Evolutionary conservation across 352 stramenopile species (phyloP), one percentile per base, ranked within the genome.

Genomic region (Phytopythium chamaehyphon): DNA sequence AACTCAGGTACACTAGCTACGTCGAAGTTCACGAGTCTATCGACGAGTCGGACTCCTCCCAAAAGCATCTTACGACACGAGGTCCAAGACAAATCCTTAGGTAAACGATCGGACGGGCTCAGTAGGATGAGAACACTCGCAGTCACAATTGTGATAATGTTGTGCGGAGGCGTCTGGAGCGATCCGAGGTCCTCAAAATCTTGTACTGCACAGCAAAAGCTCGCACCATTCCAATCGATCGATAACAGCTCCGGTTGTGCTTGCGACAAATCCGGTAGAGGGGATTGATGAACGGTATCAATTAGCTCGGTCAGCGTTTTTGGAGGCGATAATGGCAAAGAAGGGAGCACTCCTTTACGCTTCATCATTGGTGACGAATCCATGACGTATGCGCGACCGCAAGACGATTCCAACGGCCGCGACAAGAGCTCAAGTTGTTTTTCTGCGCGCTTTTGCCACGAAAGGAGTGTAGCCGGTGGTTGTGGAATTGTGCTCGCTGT

Each of bases 341-440:
- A 78, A 28, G 80, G 80, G 28, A 88, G 45, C 19, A 83, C 69
- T 1, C 76, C 76, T 39, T 83, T 83, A 37, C 76, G 72, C 59
- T 88, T 88, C 73, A 88, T 86, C 64, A 90, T 86, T 12, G 61
- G 60, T 9, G 80, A 88, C 42, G 74, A 88, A 46, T 90, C 80
- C 64, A 83, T 79, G 22, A 87, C 44, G n/a, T 86, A 74, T 0
- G 63, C 75, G 24, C 69, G 61, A 0, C 80, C 80, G 2, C 61
- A 66, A 1, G 70, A 42, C 14, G 71, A 73, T 49, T 88, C 80
- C 31, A 88, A 59, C 0, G 80, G 80, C 73, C 83, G 86, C 11
- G 76, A 82, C 15, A 90, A 64, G 53, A 88, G 42, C 28, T 83
- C 71, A 0, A 90, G 62, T 45, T 90, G 80, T 49, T 76, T 76